Conservation (phyloP, 139 green algal genomes). For the Tetradesmus obliquus region DNA sequence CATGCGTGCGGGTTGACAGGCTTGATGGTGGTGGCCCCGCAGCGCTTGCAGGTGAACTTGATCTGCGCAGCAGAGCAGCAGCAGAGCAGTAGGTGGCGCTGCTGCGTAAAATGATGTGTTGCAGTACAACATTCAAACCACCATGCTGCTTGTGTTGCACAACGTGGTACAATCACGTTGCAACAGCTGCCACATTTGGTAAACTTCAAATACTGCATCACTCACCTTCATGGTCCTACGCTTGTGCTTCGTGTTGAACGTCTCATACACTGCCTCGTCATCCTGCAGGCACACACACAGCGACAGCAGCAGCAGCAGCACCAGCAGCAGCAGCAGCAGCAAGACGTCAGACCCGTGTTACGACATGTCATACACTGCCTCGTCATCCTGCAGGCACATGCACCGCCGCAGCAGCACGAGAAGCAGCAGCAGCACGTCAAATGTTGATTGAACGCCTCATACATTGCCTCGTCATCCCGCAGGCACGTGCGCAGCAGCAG, state of each 20-base stretch:
- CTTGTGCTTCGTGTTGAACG: constrained; percentile 35
- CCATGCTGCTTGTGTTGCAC: not conserved
- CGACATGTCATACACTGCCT: not conserved
- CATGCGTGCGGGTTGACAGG: constrained; percentile 75
- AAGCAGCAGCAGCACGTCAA: not conserved
- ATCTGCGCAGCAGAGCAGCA: constrained; percentile 44
- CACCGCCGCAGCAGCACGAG: not conserved
- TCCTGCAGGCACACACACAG: not conserved
- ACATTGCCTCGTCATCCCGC: too few relatives aligned
- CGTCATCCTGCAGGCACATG: not conserved
- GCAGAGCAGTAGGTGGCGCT: too few relatives aligned
- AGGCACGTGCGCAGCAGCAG: too few relatives aligned
- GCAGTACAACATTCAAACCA: not conserved
- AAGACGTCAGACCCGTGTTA: not conserved
- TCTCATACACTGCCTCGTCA: constrained; percentile 44
- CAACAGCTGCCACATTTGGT: too few relatives aligned
- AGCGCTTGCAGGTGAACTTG: constrained; percentile 76
- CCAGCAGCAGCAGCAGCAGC: not conserved
- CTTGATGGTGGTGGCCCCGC: constrained; percentile 57
- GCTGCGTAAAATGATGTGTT: not conserved
- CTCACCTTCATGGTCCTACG: constrained; percentile 33
- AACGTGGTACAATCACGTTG: too few relatives aligned
- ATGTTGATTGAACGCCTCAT: not conserved
- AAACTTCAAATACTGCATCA: too few relatives aligned
- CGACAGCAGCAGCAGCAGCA: not conserved